Conservation (phyloP, 441 rosid genomes). For the Gossypium davidsonii region DNA sequence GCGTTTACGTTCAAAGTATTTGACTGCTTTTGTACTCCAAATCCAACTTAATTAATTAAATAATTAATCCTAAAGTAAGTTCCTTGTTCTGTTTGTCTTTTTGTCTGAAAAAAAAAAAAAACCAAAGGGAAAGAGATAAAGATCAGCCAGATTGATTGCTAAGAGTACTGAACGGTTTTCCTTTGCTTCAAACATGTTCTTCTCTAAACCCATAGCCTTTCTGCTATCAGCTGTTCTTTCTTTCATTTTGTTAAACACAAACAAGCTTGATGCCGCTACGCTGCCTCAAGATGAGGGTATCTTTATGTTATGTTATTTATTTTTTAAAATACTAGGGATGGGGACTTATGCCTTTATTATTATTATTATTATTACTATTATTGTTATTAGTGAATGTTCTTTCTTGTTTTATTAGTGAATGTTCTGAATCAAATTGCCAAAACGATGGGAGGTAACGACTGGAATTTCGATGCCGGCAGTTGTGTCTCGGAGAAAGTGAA, state of each 20-base stretch:
- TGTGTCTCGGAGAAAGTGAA: conserved; percentile 11
- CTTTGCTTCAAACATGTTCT: conserved; percentile 8
- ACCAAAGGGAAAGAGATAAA: not conserved
- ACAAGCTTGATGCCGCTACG: conserved; percentile 10
- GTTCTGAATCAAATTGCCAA: conserved; percentile 26
- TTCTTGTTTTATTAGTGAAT: conserved; percentile 17
- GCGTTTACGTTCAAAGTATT: not conserved
- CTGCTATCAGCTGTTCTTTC: conserved; percentile 3
- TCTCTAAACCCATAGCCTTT: not conserved
- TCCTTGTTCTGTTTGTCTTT: not conserved
- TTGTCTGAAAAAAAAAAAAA: not conserved
- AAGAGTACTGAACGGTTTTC: not conserved
- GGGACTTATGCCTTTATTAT: not conserved
- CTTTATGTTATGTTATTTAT: not conserved
- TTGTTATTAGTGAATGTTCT: not conserved
- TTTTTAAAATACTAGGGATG: no score
- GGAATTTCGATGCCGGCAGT: conserved; percentile 25
- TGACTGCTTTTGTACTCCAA: not conserved
- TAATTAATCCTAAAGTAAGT: not conserved
- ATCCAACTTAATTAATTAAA: not conserved
- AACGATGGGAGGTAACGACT: conserved; percentile 29
- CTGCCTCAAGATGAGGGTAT: conserved; percentile 25
- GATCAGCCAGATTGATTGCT: not conserved
- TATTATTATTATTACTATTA: no score
- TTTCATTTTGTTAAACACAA: conserved; percentile 8